These are phyloP conservation scores for Heliamphora exappendiculata DNA, from an alignment of 148 eudicot species.

Conservation along the genomic window DNA sequence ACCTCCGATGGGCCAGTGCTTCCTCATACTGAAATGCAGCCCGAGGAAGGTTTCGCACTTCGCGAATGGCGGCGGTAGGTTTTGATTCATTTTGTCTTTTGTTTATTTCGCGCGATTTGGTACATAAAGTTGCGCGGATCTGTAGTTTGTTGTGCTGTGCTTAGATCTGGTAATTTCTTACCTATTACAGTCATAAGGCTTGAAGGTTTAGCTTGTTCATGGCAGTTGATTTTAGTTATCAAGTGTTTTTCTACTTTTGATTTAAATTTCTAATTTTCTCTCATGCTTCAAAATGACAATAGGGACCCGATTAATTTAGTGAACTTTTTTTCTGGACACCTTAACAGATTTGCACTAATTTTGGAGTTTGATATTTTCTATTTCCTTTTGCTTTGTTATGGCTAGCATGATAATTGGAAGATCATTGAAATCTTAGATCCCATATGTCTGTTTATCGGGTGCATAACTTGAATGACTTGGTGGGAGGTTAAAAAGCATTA, in stretches of 20 bases:
- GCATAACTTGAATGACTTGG: no score
- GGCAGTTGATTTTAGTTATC: neutral
- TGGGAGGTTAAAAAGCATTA: no score
- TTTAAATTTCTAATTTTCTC: neutral
- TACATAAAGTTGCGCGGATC: neutral
- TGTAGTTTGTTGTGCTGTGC: neutral
- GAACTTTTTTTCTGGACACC: no score
- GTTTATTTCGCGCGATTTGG: neutral
- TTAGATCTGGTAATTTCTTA: neutral
- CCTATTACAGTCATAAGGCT: neutral
- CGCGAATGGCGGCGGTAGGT: slow-evolving; percentile 94
- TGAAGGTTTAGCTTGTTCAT: neutral
- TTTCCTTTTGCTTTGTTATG: no score
- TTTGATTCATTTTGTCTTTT: neutral
- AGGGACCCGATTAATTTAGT: no score
- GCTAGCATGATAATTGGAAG: no score
- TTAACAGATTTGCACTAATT: no score
- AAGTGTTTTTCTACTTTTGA: neutral
- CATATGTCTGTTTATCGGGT: no score
- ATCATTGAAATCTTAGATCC: no score
- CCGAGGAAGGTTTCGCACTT: slow-evolving; percentile 72
- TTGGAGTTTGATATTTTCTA: no score
- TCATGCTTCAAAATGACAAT: no score
- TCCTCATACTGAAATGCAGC: slow-evolving; percentile 77
- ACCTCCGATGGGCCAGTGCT: slow-evolving; percentile 78